Percentiles rank a stretch among this genome's conserved stretches.
These are phyloP conservation scores for Parathielavia hyrcaniae DNA, from an alignment of 495 filamentous ascomycete genomes.

Conservation along the genomic window DNA sequence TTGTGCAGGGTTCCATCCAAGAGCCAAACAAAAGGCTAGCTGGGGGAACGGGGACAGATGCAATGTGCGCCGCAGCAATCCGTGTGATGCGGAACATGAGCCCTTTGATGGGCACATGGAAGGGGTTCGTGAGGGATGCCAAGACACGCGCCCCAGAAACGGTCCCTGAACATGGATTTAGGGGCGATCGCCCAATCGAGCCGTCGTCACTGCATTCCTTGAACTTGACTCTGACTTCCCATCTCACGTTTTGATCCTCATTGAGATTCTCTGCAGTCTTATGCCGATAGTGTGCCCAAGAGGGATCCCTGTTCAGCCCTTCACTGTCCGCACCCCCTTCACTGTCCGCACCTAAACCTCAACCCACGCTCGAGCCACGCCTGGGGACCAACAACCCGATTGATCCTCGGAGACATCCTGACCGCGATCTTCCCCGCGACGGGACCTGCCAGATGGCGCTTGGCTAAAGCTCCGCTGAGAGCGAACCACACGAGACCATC, in stretches of 20 bases:
- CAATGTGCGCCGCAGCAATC: no score
- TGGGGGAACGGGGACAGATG: background rate
- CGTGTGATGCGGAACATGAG: no score
- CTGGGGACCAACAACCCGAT: background rate
- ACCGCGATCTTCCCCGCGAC: constrained; percentile 7
- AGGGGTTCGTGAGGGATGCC: background rate
- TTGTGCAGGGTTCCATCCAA: background rate
- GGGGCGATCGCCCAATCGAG: constrained; percentile 5
- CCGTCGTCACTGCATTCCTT: constrained; percentile 1
- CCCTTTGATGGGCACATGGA: no score
- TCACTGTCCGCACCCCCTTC: no score
- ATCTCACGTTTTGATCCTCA: background rate
- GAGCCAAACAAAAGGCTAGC: background rate
- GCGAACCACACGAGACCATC: constrained; percentile 13
- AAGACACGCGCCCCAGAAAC: background rate
- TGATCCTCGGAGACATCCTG: background rate
- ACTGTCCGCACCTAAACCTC: no score
- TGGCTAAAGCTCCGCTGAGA: constrained; percentile 14
- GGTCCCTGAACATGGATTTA: background rate
- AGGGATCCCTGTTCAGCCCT: no score
- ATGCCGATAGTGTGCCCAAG: background rate
- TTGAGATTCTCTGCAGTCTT: background rate
- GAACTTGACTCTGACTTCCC: background rate
- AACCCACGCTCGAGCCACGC: background rate
- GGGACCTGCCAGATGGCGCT: constrained; percentile 6